Evolutionary conservation across 441 rosid species (phyloP), one percentile per base, ranked within the genome.

Genomic region (Brassica hybrid): DNA sequence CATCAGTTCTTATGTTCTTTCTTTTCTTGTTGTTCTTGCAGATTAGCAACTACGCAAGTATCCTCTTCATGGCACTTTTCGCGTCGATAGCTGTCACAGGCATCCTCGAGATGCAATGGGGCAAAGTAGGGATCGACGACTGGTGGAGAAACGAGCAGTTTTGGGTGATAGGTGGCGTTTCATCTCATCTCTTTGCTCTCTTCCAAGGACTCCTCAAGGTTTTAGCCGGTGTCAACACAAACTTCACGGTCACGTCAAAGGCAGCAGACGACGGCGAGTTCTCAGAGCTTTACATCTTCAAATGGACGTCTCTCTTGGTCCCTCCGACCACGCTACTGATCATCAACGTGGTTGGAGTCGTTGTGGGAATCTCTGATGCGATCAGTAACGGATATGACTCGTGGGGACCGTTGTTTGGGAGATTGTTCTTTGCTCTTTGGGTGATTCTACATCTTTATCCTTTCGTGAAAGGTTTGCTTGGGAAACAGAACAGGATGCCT

Each of bases 61-160:
- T 88, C 16, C 73, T 86, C 48, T 90, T 90, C 76, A 83, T 90
- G 80, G 85, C 86, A 0, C 91, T 90, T 58, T 90, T 90, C 74
- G 69, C 85, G 36, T 90, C 90, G 0, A 90, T 90, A 19, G 87
- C 88, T 59, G 88, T 88, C 8, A 88, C 94, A 0, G 86, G 92
- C 45, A 85, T 88, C 67, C 89, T 90, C 0, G 94, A 90, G 83
- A 87, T 90, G 89, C 88, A 85, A 80, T 90, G 94, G 94, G 87
- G 94, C 21, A 87, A 86, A 41, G 94, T 90, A 0, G 90, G 90
- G 43, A 85, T 90, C 34, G 85, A 90, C 52, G 91, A 88, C 52
- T 86, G 91, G 94, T 90, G 94, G 94, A 88, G 94, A 81, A 90
- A 90, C n/a, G 94, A 90, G 77, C 94, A 90, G 82, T 90, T 90